Conservation (phyloP, 2,329 filamentous ascomycete species). For the Fusarium sp. region DNA sequence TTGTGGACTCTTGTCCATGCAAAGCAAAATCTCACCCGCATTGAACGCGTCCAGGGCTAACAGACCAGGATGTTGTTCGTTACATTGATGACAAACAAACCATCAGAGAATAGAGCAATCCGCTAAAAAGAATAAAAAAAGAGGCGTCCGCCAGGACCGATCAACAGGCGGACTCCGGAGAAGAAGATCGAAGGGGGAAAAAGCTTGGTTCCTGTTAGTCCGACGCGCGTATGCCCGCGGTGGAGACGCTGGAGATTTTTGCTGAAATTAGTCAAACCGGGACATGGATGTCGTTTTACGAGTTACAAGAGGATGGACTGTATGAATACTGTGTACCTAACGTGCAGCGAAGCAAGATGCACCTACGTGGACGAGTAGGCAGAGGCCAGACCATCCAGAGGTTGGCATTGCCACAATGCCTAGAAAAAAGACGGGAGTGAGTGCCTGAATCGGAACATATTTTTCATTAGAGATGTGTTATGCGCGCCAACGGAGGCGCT, state of each 20-base stretch:
- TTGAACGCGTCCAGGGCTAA: slow-evolving; percentile 5
- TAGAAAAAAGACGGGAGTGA: background rate
- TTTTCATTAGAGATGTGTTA: background rate
- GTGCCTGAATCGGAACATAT: background rate
- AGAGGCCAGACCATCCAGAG: slow-evolving; percentile 15
- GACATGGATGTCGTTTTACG: slow-evolving; percentile 8
- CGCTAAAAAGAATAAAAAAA: background rate
- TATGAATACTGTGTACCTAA: slow-evolving; percentile 32
- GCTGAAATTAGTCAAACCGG: slow-evolving; percentile 31
- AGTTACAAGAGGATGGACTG: slow-evolving; percentile 15
- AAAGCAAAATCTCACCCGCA: slow-evolving; percentile 27
- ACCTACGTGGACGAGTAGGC: background rate
- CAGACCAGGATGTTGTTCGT: background rate
- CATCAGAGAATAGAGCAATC: slow-evolving; percentile 4
- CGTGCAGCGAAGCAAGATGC: background rate
- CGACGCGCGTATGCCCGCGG: slow-evolving; percentile 30
- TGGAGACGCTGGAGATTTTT: slow-evolving; percentile 37
- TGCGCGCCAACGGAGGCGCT: background rate
- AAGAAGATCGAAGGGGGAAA: slow-evolving; percentile 29
- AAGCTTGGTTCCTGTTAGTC: slow-evolving; percentile 42
- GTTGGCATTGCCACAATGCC: slow-evolving; percentile 9
- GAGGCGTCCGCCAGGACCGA: slow-evolving; percentile 7
- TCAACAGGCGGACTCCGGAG: slow-evolving; percentile 31
- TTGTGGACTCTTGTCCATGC: background rate
- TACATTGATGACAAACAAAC: slow-evolving; percentile 4